phyloP scores from a whole-genome alignment of 305 asterid species.

The Plantago rigida region DNA sequence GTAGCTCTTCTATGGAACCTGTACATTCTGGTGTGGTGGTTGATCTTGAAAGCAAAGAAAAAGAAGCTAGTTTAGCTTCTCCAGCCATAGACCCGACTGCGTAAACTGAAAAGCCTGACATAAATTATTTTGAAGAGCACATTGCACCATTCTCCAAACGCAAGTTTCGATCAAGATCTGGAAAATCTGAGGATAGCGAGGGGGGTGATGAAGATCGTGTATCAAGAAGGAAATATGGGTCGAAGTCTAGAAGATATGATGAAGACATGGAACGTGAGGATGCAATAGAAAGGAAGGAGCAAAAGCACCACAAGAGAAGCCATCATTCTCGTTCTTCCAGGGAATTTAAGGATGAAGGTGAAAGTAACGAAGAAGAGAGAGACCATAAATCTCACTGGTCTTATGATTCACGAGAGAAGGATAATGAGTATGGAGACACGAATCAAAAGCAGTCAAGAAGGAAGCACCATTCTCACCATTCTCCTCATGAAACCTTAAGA shows the following conservation, averaged over 20 bases:
- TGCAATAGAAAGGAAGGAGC: constrained; percentile 22
- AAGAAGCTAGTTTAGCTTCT: constrained; percentile 42
- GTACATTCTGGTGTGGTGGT: constrained; percentile 34
- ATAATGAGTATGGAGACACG: constrained; percentile 4
- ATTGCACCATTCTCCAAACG: constrained; percentile 42
- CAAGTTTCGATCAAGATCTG: constrained; percentile 57
- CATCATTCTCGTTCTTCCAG: constrained; percentile 30
- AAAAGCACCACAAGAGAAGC: constrained; percentile 27
- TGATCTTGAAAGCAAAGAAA: constrained; percentile 30
- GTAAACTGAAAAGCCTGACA: constrained; percentile 29
- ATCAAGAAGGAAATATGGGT: constrained; percentile 26
- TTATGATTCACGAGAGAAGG: not conserved
- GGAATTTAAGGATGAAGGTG: constrained; percentile 31
- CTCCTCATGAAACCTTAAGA: constrained; percentile 33
- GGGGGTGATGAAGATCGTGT: constrained; percentile 26
- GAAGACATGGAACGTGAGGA: constrained; percentile 23
- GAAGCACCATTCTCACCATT: constrained; percentile 38
- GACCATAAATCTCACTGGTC: no score
- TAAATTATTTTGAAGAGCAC: constrained; percentile 32
- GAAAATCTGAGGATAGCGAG: constrained; percentile 34
- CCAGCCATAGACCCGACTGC: constrained; percentile 27
- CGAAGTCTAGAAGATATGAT: constrained; percentile 28
- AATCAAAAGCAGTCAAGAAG: constrained; percentile 35
- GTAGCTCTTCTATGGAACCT: constrained; percentile 57
- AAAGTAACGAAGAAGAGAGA: constrained; percentile 5